These are phyloP conservation scores for Puccinia horiana DNA, from an alignment of 1,284 basidiomycete species.

Conservation along the genomic window DNA sequence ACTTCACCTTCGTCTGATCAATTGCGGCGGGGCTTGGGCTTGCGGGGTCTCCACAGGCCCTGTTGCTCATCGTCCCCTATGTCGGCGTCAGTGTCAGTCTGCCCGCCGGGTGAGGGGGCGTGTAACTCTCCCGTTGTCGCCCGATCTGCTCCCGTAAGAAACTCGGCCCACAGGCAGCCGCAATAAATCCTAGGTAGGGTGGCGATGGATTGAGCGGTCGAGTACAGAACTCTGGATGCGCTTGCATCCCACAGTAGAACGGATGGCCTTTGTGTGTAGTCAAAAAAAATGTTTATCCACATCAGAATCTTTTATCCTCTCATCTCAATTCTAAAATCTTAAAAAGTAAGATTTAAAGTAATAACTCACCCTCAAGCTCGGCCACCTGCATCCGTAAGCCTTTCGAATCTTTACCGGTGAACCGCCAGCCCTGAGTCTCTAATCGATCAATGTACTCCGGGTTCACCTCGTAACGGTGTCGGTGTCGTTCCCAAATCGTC, in stretches of 20 bases:
- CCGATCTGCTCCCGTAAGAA: conserved; percentile 76
- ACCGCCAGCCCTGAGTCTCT: conserved; percentile 72
- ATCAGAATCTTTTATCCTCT: not conserved
- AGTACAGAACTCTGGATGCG: conserved; percentile 98
- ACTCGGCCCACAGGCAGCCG: conserved; percentile 71
- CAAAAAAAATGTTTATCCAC: conserved; percentile 13
- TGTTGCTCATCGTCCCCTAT: not conserved
- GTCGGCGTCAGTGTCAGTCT: conserved; percentile 29
- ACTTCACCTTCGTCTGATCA: not conserved
- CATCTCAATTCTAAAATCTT: not conserved
- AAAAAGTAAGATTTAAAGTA: not conserved
- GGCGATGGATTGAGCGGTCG: conserved; percentile 97
- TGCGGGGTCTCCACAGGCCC: not conserved
- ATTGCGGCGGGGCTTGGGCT: not conserved
- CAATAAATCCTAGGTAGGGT: conserved; percentile 92
- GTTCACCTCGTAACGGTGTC: conserved; percentile 97
- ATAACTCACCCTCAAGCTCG: conserved; percentile 73
- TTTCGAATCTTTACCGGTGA: conserved; percentile 90
- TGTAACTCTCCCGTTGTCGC: conserved; percentile 65
- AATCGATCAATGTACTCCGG: conserved; percentile 78
- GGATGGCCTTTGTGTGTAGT: conserved; percentile 71
- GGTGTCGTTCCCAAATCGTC: conserved; percentile 93
- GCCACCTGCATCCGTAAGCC: conserved; percentile 97
- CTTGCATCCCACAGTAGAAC: conserved; percentile 91
- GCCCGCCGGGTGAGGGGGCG: conserved; percentile 62